phyloP scores from a whole-genome alignment of 768 basidiomycete genomes.

The Daedaleopsis nitida region DNA sequence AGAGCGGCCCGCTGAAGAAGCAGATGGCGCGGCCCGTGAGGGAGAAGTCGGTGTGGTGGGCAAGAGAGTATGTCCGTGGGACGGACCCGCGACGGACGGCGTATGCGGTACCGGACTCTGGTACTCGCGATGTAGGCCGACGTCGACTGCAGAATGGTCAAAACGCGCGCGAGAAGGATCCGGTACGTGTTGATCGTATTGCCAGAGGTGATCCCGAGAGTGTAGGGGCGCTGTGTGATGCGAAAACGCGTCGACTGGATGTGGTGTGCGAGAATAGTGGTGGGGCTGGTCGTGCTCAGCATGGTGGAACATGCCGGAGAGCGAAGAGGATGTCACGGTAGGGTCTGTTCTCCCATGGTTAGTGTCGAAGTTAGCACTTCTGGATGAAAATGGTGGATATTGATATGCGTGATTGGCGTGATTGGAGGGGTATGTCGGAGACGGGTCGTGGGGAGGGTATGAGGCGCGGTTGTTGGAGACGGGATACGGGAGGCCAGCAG shows the following conservation, averaged over 20 bases:
- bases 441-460: slow-evolving; percentile 8
- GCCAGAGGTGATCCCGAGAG: slow-evolving; percentile 10
- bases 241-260: slow-evolving; percentile 7
- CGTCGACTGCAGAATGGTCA: slow-evolving; percentile 8
- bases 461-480: slow-evolving; percentile 19
- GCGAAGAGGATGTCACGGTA: slow-evolving; percentile 13
- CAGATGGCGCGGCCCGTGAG: slow-evolving; percentile 6
- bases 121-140: slow-evolving; percentile 7
- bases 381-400: slow-evolving; percentile 10
- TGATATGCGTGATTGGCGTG: slow-evolving; percentile 4
- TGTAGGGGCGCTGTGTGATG: slow-evolving; percentile 4
- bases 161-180: slow-evolving; percentile 14
- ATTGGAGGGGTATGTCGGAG: slow-evolving; percentile 11
- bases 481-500: slow-evolving; percentile 13
- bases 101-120: slow-evolving; percentile 2
- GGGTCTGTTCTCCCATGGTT: slow-evolving; percentile 14
- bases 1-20: slow-evolving; percentile 17
- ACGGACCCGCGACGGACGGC: slow-evolving; percentile 1
- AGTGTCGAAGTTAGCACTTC: slow-evolving; percentile 11
- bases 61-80: slow-evolving; percentile 10
- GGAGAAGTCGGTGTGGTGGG: not conserved
- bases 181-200: slow-evolving; percentile 6
- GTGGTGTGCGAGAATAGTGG: slow-evolving; percentile 9
- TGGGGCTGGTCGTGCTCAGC: slow-evolving; percentile 16
- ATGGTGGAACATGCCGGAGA: slow-evolving; percentile 22